These are phyloP conservation scores for Fusarium graminum DNA, from an alignment of 2,329 filamentous ascomycete species.

Conservation along the genomic window DNA sequence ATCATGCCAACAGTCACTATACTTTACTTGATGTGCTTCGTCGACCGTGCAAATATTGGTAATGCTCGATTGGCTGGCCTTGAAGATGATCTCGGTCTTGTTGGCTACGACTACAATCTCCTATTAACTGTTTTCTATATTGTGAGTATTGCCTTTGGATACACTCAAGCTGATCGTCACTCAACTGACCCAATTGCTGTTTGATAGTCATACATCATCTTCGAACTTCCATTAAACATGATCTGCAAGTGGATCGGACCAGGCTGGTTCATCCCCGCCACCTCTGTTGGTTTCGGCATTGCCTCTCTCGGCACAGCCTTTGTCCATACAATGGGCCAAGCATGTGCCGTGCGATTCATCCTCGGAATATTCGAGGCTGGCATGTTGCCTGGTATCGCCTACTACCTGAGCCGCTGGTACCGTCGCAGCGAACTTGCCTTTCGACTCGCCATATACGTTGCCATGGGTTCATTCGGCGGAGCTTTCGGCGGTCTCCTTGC, in stretches of 20 bases:
- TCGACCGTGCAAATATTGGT: slow-evolving; percentile 80
- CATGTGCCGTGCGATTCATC: slow-evolving; percentile 67
- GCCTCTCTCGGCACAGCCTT: slow-evolving; percentile 24
- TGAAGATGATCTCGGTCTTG: slow-evolving; percentile 66
- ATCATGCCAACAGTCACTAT: slow-evolving; percentile 32
- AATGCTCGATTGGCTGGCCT: slow-evolving; percentile 66
- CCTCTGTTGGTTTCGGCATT: slow-evolving; percentile 57
- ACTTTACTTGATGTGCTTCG: slow-evolving; percentile 69
- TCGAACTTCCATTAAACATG: slow-evolving; percentile 75
- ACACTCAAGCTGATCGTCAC: rapidly evolving
- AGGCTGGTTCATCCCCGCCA: slow-evolving; percentile 71
- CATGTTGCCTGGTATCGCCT: slow-evolving; percentile 74
- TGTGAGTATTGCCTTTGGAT: background rate
- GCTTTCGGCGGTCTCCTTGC: slow-evolving; percentile 12
- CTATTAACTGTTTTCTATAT: slow-evolving; percentile 25
- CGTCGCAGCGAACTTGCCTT: slow-evolving; percentile 53
- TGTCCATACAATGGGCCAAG: slow-evolving; percentile 27
- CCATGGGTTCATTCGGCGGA: slow-evolving; percentile 28
- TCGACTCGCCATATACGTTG: slow-evolving; percentile 20
- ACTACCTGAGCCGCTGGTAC: slow-evolving; percentile 74
- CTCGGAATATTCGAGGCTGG: slow-evolving; percentile 73
- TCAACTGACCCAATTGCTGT: background rate
- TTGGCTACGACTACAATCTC: slow-evolving; percentile 59
- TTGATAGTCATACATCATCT: slow-evolving; percentile 65
- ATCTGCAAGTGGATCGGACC: slow-evolving; percentile 73